Base-by-base conservation (phyloP, 2,329 filamentous ascomycete genomes). In the Grosmannia penicillata region DNA sequence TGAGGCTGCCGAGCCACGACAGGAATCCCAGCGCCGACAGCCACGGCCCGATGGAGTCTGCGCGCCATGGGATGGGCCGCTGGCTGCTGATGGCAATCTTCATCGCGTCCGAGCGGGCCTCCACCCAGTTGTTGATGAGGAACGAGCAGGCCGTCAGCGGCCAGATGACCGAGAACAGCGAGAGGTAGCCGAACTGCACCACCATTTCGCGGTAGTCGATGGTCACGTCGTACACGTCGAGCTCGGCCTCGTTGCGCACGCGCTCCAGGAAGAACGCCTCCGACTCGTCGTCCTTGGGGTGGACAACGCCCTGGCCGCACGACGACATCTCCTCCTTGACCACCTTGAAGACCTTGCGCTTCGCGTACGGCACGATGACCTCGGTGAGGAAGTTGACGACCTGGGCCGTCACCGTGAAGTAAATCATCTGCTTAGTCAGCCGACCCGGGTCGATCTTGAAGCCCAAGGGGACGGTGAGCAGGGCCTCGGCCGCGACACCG, bases 21-120 rank as follows among this genome's bases (percentile, higher is more conserved):
- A 96, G 65, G 55, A 96, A 93, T 14, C 78, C 79, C 3, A 98
- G 66, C 1, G 82, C 78, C 47, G 86, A 74, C 11, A 96, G 65
- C 81, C 86, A 96, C 1, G 91, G 87, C 0, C 91, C 91, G 48
- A 98, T 96, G 1, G 83, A 91, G 59, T 96, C 91, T 2, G 85
- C 78, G 38, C 91, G 76, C 72, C 82, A 85, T 1, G 91, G 91
- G 27, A 83, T 84, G 0, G 91, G 91, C 4, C 91, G 78, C 51
- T 89, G 81, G 66, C 84, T 87, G 56, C 87, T 81, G 34, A 85
- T 69, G 40, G 86, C 86, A 50, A 96, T 93, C 58, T 98, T 98
- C 61, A 94, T 72, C 3, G 48, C 87, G 53, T 98, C 91, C 1
- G 84, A 84, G 30, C 91, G 82, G 28, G 96, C 72, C 55, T 96